Evolutionary conservation across 331 rosid species (phyloP).

Genomic region (Telfairia occidentalis): DNA sequence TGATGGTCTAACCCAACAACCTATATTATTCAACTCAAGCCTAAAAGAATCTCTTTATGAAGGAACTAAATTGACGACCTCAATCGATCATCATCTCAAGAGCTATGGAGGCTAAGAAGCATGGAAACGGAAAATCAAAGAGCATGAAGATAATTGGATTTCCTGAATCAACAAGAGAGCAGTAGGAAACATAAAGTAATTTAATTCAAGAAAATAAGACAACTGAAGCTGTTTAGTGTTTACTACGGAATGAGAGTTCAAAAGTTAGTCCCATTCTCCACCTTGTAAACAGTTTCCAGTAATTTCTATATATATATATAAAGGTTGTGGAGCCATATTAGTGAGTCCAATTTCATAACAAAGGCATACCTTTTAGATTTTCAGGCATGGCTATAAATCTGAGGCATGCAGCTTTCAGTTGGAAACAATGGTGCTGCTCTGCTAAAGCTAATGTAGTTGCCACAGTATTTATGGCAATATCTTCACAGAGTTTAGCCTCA

Average conservation of each 20-base stretch:
- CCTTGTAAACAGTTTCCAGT: background rate
- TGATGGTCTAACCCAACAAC: background rate
- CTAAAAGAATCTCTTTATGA: background rate
- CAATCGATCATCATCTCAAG: background rate
- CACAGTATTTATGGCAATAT: conserved; percentile 55
- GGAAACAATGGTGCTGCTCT: conserved; percentile 81
- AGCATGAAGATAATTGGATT: background rate
- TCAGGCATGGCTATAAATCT: conserved; percentile 63
- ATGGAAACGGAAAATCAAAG: background rate
- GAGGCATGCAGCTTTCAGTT: conserved; percentile 72
- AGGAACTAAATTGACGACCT: background rate
- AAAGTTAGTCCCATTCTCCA: background rate
- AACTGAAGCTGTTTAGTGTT: background rate
- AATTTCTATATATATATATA: background rate
- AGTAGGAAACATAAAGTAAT: background rate
- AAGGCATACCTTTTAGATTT: conserved; percentile 59
- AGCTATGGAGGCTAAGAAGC: background rate
- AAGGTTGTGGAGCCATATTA: background rate
- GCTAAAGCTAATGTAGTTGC: conserved; percentile 87
- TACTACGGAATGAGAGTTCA: background rate
- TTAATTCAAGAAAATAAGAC: background rate
- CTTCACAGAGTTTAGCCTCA: conserved; percentile 73
- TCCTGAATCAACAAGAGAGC: background rate
- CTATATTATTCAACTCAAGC: background rate
- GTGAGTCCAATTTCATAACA: background rate